Base-by-base conservation (phyloP, 2,329 filamentous ascomycete genomes). In the Parastagonospora nodorum region DNA sequence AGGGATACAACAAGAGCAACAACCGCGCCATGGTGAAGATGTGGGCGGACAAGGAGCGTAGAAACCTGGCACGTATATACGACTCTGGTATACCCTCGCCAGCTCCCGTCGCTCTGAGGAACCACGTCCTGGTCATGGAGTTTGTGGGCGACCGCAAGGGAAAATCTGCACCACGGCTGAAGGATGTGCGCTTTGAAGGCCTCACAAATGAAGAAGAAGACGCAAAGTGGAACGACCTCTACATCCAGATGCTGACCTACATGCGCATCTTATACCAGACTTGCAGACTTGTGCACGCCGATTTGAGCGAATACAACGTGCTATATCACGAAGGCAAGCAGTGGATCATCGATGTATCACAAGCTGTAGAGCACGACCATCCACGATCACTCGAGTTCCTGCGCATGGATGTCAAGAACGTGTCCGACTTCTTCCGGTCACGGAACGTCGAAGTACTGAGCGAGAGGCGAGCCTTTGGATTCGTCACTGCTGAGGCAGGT, bases 31-130 rank as follows among this genome's bases (percentile, higher is more conserved):
- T 97, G 93, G 93, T 99, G 61, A 96, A 96, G 75, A 81, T 97
- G 19, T 99, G 94, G 94, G 95, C 95, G 0, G 93, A 99, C 77
- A 99, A 99, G 77, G 94, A 99, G 77, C 96, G 95, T 78, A 85
- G 94, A 36, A 99, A 99, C 75, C 76, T 99, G 67, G 87, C 91
- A 61, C 84, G 94, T 48, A 88, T 99, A 55, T 80, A 95, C 73
- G 79, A 85, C 5, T 88, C 92, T 7, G 90, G 89, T 7, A 96
- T 99, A 47, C 89, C 92, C 5, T 96, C 89, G 61, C 94, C 94
- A 0, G 90, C 96, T 69, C 92, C 94, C 2, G 80, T 97, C 53
- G 87, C 88, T 64, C 85, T 99, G 42, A 92, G 93, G 67, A 83
- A 93, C n/a, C 92, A 99, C 68, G 93, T 99, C 5, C 82, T 99